phyloP scores from a whole-genome alignment of 345 rosid species.

The Clausena lansium region DNA sequence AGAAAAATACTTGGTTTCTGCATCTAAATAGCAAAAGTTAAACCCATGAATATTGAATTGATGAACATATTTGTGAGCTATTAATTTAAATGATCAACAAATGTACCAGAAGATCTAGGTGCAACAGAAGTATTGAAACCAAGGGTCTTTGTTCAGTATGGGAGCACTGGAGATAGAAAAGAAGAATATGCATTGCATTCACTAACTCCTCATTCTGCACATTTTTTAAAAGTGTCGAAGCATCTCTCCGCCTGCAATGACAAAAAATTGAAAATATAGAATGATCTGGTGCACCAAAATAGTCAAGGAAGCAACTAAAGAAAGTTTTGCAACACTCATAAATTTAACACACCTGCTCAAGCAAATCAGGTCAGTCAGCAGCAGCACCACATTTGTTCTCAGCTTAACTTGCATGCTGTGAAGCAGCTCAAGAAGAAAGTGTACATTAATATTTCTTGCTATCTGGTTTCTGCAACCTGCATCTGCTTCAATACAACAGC shows the following conservation, averaged over 20 bases:
- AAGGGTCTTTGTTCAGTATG: conserved; percentile 38
- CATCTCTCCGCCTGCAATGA: conserved; percentile 43
- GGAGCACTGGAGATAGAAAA: conserved; percentile 42
- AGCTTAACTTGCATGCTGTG: conserved; percentile 38
- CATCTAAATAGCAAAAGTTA: neutral
- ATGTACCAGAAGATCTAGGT: conserved; percentile 49
- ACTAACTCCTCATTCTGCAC: conserved; percentile 38
- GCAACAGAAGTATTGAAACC: conserved; percentile 47
- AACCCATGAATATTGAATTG: neutral
- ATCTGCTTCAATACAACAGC: conserved; percentile 53
- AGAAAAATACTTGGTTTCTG: neutral
- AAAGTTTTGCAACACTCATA: neutral
- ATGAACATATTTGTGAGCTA: neutral
- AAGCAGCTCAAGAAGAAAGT: conserved; percentile 42
- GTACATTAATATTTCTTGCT: conserved; percentile 28
- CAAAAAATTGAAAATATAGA: neutral
- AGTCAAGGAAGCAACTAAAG: neutral
- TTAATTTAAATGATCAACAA: neutral
- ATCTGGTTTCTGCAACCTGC: conserved; percentile 44
- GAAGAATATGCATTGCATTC: conserved; percentile 41
- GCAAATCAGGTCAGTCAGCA: conserved; percentile 51
- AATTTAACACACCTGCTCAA: conserved; percentile 39
- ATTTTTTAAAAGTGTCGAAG: conserved; percentile 26
- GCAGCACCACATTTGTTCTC: conserved; percentile 36
- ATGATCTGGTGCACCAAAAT: neutral